Evolutionary conservation across 805 yeast species (phyloP).

Genomic region (Hanseniaspora vineae): DNA sequence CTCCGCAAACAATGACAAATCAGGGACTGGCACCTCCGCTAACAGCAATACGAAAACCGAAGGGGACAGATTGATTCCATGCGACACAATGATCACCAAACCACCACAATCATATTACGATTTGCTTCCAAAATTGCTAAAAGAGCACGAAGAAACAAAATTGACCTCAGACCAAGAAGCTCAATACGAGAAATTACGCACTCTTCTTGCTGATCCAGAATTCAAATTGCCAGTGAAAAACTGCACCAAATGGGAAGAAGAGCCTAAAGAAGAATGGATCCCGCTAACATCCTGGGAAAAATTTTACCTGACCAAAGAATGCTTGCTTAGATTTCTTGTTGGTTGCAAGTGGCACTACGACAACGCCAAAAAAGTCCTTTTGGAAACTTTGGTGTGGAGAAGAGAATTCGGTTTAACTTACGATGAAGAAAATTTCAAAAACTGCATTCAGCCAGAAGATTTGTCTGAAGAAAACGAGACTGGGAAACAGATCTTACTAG

Average conservation of each 20-base stretch:
- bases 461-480: constrained; percentile 37
- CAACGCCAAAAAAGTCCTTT: constrained; percentile 31
- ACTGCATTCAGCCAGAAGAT: constrained; percentile 27
- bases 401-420: constrained; percentile 35
- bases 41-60: background rate
- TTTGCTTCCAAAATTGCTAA: background rate
- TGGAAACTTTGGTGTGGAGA: constrained; percentile 41
- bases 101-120: constrained; percentile 3
- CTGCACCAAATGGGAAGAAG: constrained; percentile 1
- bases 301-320: constrained; percentile 34
- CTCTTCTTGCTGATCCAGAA: constrained; percentile 11
- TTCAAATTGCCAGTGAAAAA: constrained; percentile 11
- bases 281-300: constrained; percentile 24
- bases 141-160: constrained; percentile 6
- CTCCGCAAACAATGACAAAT: no score
- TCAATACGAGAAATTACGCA: constrained; percentile 10
- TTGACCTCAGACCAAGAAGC: constrained; percentile 11
- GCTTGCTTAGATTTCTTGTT: constrained; percentile 36
- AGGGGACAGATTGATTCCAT: background rate
- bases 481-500: constrained; percentile 41
- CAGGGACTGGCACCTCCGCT: no score
- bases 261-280: constrained; percentile 20
- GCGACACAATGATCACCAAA: background rate
- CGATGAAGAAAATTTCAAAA: constrained; percentile 25
- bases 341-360: constrained; percentile 39